Evolutionary conservation across 2,329 filamentous ascomycete species (phyloP), one percentile per base, ranked within the genome.

Genomic region (Pseudogymnoascus sp.): DNA sequence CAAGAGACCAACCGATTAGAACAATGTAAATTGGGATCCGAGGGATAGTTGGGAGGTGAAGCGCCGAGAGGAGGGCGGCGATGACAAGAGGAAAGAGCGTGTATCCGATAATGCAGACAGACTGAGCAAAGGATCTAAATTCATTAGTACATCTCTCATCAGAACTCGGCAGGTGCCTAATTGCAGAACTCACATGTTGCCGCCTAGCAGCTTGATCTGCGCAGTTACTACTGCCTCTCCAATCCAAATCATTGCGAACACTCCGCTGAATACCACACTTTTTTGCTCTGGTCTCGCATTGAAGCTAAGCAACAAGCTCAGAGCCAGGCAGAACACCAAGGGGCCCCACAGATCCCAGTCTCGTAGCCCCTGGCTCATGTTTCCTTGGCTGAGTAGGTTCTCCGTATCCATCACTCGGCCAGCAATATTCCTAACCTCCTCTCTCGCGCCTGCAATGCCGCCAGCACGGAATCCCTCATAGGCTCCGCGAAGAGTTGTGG

Each of bases 281-380:
- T 88, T 89, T 78, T 99, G 94, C 58, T 91, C 84, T 1, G 83
- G 81, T 68, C 87, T 82, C 12, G 91, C 91, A 65, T 88, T 85
- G 72, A 96, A 84, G 68, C 92, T 96, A 63, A 99, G 80, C 69
- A 99, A 85, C 75, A 96, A 82, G 68, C 90, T 93, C 63, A 99
- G 79, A 63, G 96, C 78, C 67, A 99, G 78, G 70, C 93, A 97
- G 79, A 99, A 99, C 67, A 99, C 86, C 62, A 99, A 79, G 36
- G 94, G 94, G 0, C 94, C 94, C 94, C 94, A 99, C 60, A 99
- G 83, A 80, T 99, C 94, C 94, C 94, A 99, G 77, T 99, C 92
- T 65, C 93, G 81, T 71, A 97, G 77, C 0, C 92, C 92, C 60
- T 95, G 89, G 67, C 88, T 93, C 90, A 97, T 95, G 72, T 84